Evolutionary conservation across 2,329 filamentous ascomycete species (phyloP), one percentile per base, ranked within the genome.

Genomic region (Hypoxylon sp.): DNA sequence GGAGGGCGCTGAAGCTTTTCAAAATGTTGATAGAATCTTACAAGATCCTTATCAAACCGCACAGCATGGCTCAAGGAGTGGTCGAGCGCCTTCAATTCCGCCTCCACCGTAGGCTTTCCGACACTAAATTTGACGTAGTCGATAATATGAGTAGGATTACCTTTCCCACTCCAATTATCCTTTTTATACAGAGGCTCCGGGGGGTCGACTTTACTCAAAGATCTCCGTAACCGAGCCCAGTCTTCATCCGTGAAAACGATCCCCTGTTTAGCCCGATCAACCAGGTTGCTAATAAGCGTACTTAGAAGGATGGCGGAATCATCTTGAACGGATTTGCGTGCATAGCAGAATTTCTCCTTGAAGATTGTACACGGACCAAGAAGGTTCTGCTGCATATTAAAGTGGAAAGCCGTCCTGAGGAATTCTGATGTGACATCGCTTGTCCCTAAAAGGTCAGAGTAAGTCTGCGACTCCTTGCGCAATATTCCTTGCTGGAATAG

Each of bases 361-460:
- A 83, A 87, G 4, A 80, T 82, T 0, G 91, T 94, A 57, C 85
- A 88, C 0, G 79, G 78, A 0, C 91, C 91, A 2, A 94, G 80
- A 22, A 88, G 76, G 6, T 80, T 83, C 1, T 81, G 80, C 43
- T 82, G 74, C 73, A 87, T 81, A 28, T 85, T 86, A 72, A 91
- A 91, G 0, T 73, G 70, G 47, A 93, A 85, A 2, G 84, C 82
- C 19, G 79, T 74, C 37, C 75, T 70, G 0, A 92, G 71, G 66
- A 90, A 87, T 1, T 79, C 74, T 0, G 77, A 71, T 0, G 83
- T 75, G 20, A 70, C 1, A 74, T 77, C 1, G 62, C 47, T 0
- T 69, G 59, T 0, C 56, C 54, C 24, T 19, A 78, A 39, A 1
- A 89, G 72, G 0, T 85, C 80, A 3, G 68, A 47, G 24, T 89